A percentile compares a stretch with the other conserved stretches of the same genome.
Conservation (phyloP, 1,139 yeast species). For the Pneumocystis canis region DNA sequence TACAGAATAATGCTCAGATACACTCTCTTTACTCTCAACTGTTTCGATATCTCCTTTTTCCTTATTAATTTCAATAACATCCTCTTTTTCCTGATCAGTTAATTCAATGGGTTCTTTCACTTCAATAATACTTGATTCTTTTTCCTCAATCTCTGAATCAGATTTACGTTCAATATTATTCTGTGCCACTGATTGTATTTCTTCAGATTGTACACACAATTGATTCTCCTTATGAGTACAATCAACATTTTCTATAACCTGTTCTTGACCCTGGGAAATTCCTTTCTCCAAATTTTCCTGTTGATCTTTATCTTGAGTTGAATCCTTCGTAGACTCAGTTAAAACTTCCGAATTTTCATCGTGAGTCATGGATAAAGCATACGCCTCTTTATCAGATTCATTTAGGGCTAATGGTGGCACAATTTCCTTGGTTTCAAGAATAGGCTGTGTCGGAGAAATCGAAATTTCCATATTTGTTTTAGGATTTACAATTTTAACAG, state of each 20-base stretch:
- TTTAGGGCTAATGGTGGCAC: conserved; percentile 6
- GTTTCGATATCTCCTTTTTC: background rate
- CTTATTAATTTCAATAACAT: background rate
- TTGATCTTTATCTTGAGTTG: conserved; percentile 13
- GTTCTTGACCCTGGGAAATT: conserved; percentile 2
- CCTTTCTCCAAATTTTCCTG: too few relatives aligned
- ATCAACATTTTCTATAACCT: conserved; percentile 10
- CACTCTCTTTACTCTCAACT: conserved; percentile 12
- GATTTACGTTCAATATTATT: background rate
- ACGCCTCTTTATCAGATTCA: conserved; percentile 6
- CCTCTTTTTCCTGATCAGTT: background rate
- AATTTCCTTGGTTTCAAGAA: conserved; percentile 9
- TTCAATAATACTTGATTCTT: conserved; percentile 3
- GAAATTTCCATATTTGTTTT: conserved; percentile 18
- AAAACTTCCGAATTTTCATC: conserved; percentile 10
- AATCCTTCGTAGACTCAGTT: conserved; percentile 7
- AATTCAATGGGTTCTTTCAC: conserved; percentile 3
- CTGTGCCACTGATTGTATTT: background rate
- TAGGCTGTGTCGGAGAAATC: conserved; percentile 11
- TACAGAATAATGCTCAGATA: conserved; percentile 11
- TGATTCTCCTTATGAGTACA: conserved; percentile 8
- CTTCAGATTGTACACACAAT: conserved; percentile 5
- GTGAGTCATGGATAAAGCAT: conserved; percentile 12
- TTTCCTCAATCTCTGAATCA: conserved; percentile 10
- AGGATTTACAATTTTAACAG: conserved; percentile 17